A percentile compares a stretch with the other conserved stretches of the same genome.
Conservation (phyloP, 2,329 filamentous ascomycete species). For the Tolypocladium album region DNA sequence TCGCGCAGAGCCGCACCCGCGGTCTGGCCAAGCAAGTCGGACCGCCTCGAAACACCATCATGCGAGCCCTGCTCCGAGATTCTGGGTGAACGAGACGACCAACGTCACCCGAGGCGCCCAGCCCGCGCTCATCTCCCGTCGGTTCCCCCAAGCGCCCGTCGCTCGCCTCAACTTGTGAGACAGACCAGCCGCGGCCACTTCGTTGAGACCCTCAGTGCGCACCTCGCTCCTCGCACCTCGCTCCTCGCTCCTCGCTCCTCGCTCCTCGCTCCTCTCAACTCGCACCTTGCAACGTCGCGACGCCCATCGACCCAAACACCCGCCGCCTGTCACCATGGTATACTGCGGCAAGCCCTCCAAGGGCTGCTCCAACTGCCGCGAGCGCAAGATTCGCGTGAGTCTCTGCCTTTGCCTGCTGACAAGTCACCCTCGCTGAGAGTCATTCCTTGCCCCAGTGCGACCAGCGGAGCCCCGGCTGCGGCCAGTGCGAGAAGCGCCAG, state of each 20-base stretch:
- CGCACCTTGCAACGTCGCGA: no score
- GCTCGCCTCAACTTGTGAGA: background rate
- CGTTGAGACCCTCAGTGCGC: background rate
- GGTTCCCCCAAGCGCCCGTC: background rate
- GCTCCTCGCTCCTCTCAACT: no score
- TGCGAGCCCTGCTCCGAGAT: background rate
- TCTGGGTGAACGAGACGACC: background rate
- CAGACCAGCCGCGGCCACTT: background rate
- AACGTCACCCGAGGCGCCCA: background rate
- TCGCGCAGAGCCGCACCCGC: background rate
- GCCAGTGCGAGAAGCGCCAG: slow-evolving; percentile 42
- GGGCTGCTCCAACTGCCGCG: slow-evolving; percentile 43
- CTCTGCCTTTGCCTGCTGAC: background rate
- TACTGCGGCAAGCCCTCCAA: slow-evolving; percentile 48
- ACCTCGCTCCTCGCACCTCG: background rate
- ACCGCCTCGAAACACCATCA: background rate
- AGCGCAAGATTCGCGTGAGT: slow-evolving; percentile 45
- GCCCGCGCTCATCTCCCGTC: background rate
- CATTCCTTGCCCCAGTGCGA: slow-evolving; percentile 32
- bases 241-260: no score
- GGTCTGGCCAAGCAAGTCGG: background rate
- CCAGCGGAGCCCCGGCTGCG: slow-evolving; percentile 37
- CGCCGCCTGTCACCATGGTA: slow-evolving; percentile 29
- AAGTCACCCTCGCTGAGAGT: slow-evolving; percentile 1
- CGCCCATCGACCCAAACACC: background rate